A percentile compares a stretch with the other conserved stretches of the same genome.
phyloP scores from a whole-genome alignment of 345 rosid genomes.

The Arabis alpina region DNA sequence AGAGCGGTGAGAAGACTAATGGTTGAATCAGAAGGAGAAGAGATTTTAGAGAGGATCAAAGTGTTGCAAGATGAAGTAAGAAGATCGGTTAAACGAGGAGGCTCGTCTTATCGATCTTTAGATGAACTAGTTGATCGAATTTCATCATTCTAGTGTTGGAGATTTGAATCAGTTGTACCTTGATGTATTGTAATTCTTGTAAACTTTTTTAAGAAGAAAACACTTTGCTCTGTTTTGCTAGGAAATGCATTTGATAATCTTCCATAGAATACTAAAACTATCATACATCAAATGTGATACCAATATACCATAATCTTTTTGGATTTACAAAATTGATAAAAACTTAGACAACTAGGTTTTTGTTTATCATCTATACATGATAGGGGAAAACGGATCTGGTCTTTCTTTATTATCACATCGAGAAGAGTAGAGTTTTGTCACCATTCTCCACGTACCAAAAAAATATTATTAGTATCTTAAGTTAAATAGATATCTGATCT shows the following conservation, averaged over 20 bases:
- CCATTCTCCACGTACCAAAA: background rate
- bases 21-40: conserved; percentile 57
- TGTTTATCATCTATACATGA: background rate
- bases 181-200: background rate
- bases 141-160: conserved; percentile 9
- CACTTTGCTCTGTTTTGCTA: background rate
- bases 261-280: background rate
- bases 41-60: conserved; percentile 25
- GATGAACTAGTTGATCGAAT: conserved; percentile 31
- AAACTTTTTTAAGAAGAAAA: background rate
- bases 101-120: conserved; percentile 25
- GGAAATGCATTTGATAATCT: background rate
- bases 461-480: background rate
- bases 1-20: conserved; percentile 59
- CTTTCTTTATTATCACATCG: conserved; percentile 22
- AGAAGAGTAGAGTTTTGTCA: conserved; percentile 15
- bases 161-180: conserved; percentile 1
- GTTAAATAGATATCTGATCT: background rate
- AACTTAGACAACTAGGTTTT: conserved; percentile 1
- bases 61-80: conserved; percentile 29
- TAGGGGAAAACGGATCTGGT: conserved; percentile 12
- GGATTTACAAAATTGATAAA: background rate
- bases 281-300: background rate
- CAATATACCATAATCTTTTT: too few species aligned
- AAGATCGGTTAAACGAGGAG: conserved; percentile 37